Base-by-base conservation (phyloP, 495 filamentous ascomycete genomes). In the Annulohypoxylon moriforme region DNA sequence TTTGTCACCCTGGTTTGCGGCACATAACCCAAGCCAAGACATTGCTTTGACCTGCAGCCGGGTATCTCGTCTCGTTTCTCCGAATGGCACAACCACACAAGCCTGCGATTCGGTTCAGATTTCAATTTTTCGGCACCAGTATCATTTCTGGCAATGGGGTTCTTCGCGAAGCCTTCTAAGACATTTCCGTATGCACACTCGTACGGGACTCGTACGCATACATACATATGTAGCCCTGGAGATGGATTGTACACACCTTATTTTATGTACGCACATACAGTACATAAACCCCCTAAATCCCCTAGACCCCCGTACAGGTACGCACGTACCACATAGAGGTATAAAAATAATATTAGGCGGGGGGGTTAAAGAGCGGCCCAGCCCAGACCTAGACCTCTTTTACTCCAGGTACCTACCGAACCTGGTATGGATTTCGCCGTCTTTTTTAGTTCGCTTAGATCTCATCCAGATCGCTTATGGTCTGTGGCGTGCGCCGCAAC, bases 51-150 rank as follows among this genome's bases (percentile, higher is more conserved):
- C 71, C 71, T 73, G 71, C 71, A 73, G 71, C 71, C 71, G 71
- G 71, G 71, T 73, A 73, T 73, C 71, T 73, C 66, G 71, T 68
- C 71, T 73, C 71, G 71, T 69, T 69, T 73, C 66, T 66, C 71
- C 71, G 71, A 69, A 73, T 73, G 71, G 71, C 60, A 46, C 66
- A 42, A 67, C 71, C 71, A 73, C 58, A 63, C 8, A 13, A 29
- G 40, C 50, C 29, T 55, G 64, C 66, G 71, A 73, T 73, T 66
- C 71, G 71, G 71, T 73, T 69, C 66, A 73, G 71, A 73, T 73
- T 73, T 63, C 62, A 61, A 58, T 66, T 69, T 63, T 50, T 72
- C 64, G 64, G 69, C 27, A 55, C 60, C 55, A 68, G 53, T 58
- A 36, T 56, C 69, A 52, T 38, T 68, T 72, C 49, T 72, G 69